A percentile compares a stretch with the other conserved stretches of the same genome.
These are phyloP conservation scores for Ogataea siamensis DNA, from an alignment of 805 yeast genomes.

Conservation along the genomic window DNA sequence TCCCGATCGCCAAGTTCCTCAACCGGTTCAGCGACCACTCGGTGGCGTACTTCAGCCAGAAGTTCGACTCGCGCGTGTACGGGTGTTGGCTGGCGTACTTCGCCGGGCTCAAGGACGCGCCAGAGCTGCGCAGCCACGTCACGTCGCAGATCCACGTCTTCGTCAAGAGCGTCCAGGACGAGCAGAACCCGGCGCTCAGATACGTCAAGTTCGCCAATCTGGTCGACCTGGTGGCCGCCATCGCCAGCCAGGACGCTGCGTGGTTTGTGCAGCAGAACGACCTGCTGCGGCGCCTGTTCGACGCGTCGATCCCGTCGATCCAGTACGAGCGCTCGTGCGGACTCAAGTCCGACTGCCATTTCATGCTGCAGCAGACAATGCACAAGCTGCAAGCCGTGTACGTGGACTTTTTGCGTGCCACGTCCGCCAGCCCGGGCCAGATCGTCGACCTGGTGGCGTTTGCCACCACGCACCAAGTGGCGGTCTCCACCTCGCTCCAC, in stretches of 20 bases:
- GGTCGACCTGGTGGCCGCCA: conserved; percentile 59
- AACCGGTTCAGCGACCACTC: conserved; percentile 79
- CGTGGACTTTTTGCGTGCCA: conserved; percentile 29
- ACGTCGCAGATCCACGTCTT: conserved; percentile 50
- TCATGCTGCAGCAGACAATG: conserved; percentile 71
- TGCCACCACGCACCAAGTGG: conserved; percentile 45
- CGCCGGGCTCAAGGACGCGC: conserved; percentile 52
- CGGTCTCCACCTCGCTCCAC: conserved; percentile 47
- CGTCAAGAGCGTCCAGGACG: conserved; percentile 46
- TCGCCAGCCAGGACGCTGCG: conserved; percentile 40
- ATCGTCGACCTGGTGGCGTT: conserved; percentile 43
- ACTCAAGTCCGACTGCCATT: conserved; percentile 57
- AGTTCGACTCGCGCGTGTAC: conserved; percentile 59
- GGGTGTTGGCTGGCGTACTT: conserved; percentile 70
- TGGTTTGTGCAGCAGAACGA: conserved; percentile 60
- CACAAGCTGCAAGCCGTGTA: conserved; percentile 55
- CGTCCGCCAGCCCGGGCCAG: conserved; percentile 27
- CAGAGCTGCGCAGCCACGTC: conserved; percentile 54
- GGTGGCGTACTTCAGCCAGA: conserved; percentile 62
- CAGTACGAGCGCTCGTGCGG: conserved; percentile 40
- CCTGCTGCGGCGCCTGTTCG: conserved; percentile 42
- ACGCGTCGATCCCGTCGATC: conserved; percentile 43
- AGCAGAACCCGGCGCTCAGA: conserved; percentile 50
- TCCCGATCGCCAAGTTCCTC: conserved; percentile 84
- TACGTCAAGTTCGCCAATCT: conserved; percentile 70